Evolutionary conservation across 208 protist genomes (phyloP).

Genomic region (Vickermania ingenoplastis): DNA sequence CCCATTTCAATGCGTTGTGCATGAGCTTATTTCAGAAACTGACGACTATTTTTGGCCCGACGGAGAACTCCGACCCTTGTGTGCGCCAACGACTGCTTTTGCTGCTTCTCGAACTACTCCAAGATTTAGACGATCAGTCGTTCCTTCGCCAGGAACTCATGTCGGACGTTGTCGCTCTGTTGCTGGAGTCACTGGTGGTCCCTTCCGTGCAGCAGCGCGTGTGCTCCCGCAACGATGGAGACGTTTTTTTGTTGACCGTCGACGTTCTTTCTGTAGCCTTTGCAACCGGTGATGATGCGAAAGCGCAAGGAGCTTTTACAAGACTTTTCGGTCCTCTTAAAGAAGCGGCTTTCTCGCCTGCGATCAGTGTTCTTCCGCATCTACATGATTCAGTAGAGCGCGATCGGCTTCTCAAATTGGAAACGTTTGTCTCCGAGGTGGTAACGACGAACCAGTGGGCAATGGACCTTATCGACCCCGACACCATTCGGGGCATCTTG

Average conservation of each 20-base stretch:
- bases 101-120: background rate
- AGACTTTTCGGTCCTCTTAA: background rate
- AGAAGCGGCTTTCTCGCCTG: background rate
- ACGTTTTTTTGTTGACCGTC: background rate
- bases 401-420: background rate
- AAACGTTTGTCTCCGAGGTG: background rate
- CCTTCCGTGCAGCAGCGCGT: background rate
- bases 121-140: background rate
- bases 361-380: background rate
- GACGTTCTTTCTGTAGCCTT: background rate
- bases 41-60: no score
- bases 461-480: background rate
- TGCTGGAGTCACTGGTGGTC: background rate
- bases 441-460: background rate
- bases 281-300: background rate
- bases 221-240: background rate
- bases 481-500: background rate
- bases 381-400: background rate
- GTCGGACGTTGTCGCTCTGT: background rate
- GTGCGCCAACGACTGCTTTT: background rate
- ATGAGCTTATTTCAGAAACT: no score
- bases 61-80: no score
- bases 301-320: background rate
- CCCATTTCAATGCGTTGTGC: no score
- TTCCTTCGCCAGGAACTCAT: background rate